phyloP scores from a whole-genome alignment of 2,329 filamentous ascomycete species.

The Venturia asperata region DNA sequence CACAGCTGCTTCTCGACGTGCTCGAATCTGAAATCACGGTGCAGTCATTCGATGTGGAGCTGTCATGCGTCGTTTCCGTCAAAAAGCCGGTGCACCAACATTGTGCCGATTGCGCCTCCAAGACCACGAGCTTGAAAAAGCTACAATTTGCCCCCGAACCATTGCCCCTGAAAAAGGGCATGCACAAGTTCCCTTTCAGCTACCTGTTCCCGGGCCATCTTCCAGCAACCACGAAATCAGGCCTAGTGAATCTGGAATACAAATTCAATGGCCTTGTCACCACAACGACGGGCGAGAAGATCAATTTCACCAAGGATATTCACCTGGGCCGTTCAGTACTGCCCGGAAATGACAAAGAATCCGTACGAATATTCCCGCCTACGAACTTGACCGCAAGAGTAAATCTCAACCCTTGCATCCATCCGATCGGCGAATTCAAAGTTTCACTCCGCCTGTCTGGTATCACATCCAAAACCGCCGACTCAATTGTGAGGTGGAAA shows the following conservation, averaged over 20 bases:
- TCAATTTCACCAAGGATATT: slow-evolving; percentile 54
- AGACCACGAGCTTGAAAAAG: slow-evolving; percentile 64
- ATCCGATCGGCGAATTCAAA: slow-evolving; percentile 76
- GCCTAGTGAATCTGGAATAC: slow-evolving; percentile 44
- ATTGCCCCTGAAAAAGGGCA: slow-evolving; percentile 40
- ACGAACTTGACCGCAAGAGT: slow-evolving; percentile 87
- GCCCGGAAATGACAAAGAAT: slow-evolving; percentile 75
- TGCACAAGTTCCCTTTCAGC: slow-evolving; percentile 82
- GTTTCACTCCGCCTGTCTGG: slow-evolving; percentile 77
- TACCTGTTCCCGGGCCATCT: slow-evolving; percentile 76
- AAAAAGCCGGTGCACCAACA: slow-evolving; percentile 73
- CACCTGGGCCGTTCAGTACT: slow-evolving; percentile 73
- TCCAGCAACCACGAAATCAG: slow-evolving; percentile 75
- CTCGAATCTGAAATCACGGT: slow-evolving; percentile 58
- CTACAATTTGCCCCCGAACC: slow-evolving; percentile 61
- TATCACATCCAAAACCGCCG: slow-evolving; percentile 62
- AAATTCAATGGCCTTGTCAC: slow-evolving; percentile 52
- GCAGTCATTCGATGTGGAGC: slow-evolving; percentile 63
- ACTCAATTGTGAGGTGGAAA: slow-evolving; percentile 63
- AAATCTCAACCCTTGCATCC: slow-evolving; percentile 72
- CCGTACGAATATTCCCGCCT: slow-evolving; percentile 88
- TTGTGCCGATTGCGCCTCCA: slow-evolving; percentile 68
- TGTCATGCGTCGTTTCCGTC: slow-evolving; percentile 64
- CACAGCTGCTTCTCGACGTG: slow-evolving; percentile 69
- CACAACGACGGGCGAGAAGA: slow-evolving; percentile 52